Conservation (phyloP, 2,329 filamentous ascomycete genomes). For the Stagonosporopsis vannaccii region DNA sequence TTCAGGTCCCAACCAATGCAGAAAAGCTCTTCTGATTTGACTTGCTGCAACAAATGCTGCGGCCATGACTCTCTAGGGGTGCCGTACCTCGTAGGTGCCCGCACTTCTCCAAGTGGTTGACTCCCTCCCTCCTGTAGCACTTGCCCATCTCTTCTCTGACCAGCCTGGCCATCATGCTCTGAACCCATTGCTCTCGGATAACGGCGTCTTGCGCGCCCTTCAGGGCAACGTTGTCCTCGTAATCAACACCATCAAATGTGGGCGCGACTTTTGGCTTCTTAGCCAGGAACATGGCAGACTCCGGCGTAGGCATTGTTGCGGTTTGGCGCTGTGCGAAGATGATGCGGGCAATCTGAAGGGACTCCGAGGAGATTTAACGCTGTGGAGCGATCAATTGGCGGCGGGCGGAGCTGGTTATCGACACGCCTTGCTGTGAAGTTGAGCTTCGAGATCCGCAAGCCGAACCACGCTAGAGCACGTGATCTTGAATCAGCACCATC, state of each 20-base stretch:
- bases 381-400: constrained; percentile 25
- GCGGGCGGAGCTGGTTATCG: constrained; percentile 11
- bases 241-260: constrained; percentile 87
- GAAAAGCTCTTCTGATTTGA: not conserved
- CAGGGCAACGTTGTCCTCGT: constrained; percentile 79
- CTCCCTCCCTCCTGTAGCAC: constrained; percentile 83
- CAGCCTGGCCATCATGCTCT: constrained; percentile 85
- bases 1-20: not conserved
- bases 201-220: constrained; percentile 85
- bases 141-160: constrained; percentile 84
- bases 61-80: not conserved
- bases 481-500: constrained; percentile 6
- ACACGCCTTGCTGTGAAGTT: constrained; percentile 20
- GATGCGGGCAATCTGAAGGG: not conserved
- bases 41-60: not conserved
- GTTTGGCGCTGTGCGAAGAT: constrained; percentile 10
- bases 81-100: constrained; percentile 78
- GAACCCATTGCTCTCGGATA: constrained; percentile 87
- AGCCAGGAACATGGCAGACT: constrained; percentile 81
- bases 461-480: constrained; percentile 9
- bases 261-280: constrained; percentile 84
- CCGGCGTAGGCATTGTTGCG: constrained; percentile 77
- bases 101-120: constrained; percentile 90
- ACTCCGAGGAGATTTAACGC: constrained; percentile 5
- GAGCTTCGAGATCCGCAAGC: constrained; percentile 21